Base-by-base conservation (phyloP, 805 yeast genomes). In the Yarrowia keelungensis region DNA sequence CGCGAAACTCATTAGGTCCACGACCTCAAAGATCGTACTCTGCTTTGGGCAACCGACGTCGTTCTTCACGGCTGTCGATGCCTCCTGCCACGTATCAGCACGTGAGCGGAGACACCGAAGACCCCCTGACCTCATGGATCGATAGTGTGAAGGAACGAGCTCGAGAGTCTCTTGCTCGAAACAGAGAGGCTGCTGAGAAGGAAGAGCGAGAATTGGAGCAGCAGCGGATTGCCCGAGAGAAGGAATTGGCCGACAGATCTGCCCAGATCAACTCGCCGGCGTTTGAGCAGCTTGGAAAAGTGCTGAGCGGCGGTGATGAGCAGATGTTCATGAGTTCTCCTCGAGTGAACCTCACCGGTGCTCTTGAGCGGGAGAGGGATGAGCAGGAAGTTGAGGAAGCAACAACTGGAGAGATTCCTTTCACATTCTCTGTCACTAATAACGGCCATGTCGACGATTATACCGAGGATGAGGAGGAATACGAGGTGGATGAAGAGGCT, bases 131-230 rank as follows among this genome's bases (percentile, higher is more conserved):
- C n/a, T 47, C 70, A 1, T 69, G 71, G 70, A 19, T 39, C 47
- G 62, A 38, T 22, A 38, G 49, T 41, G 69, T 46, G 10, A 35
- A 36, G 19, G 10, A 12, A 36, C 39, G 71, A 15, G 46, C 68
- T n/a, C 35, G 68, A 36, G 49, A 67, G 56, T 47, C 71, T 42
- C 39, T 56, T 15, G 51, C 69, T 65, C 38, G 68, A 32, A 41
- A 26, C 54, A 22, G 69, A 47, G 73, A 69, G 46, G 71, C 64
- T 35, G 36, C 66, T 12, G 71, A 62, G 41, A 71, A 66, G 43
- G 71, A 66, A 16, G 73, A 69, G 51, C 42, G 45, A n/a, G 70
- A 51, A 41, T 43, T 32, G 39, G 70, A 65, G n/a, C 70, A 47
- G 22, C 67, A 66, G 51, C 56, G 46, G 43, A n/a, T 51, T 16